Evolutionary conservation across 192 early-diverging fungal genomes (phyloP).

Genomic region (Coemansia sp.): DNA sequence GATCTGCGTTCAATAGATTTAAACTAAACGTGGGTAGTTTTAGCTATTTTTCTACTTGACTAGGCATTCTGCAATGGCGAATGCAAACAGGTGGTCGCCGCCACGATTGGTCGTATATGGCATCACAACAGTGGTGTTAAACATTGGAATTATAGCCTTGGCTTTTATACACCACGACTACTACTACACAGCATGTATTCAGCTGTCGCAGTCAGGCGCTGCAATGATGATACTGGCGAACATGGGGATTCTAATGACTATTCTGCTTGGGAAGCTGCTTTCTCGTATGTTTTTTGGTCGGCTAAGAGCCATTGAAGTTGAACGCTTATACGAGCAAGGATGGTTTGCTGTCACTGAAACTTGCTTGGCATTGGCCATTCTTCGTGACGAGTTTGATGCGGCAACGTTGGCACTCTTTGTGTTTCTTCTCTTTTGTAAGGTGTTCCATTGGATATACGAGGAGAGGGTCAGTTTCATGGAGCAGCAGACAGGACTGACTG

Average conservation of each 20-base stretch:
- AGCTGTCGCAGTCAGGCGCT: slow-evolving; percentile 83
- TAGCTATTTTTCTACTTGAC: not conserved
- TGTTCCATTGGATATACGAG: slow-evolving; percentile 95
- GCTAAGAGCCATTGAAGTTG: slow-evolving; percentile 89
- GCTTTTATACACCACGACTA: slow-evolving; percentile 71
- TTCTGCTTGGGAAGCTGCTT: slow-evolving; percentile 74
- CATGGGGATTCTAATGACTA: slow-evolving; percentile 74
- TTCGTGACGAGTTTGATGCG: slow-evolving; percentile 92
- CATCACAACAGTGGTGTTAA: slow-evolving; percentile 64
- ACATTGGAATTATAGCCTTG: slow-evolving; percentile 61
- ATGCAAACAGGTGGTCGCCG: slow-evolving; percentile 19
- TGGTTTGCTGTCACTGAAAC: slow-evolving; percentile 99
- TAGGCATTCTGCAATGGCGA: slow-evolving; percentile 20
- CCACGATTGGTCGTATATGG: slow-evolving; percentile 72
- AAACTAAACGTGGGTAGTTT: no score
- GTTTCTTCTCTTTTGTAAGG: slow-evolving; percentile 86
- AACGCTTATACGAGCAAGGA: slow-evolving; percentile 96
- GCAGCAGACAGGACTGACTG: slow-evolving; percentile 38
- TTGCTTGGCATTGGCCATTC: slow-evolving; percentile 92
- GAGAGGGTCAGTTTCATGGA: slow-evolving; percentile 87
- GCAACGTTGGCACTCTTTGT: slow-evolving; percentile 83
- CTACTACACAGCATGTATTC: slow-evolving; percentile 90
- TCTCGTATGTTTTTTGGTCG: slow-evolving; percentile 89
- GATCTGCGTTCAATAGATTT: no score
- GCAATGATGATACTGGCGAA: slow-evolving; percentile 87